These are phyloP conservation scores for Fraxinus xanthoxyloides DNA, from an alignment of 305 asterid genomes.

Conservation along the genomic window DNA sequence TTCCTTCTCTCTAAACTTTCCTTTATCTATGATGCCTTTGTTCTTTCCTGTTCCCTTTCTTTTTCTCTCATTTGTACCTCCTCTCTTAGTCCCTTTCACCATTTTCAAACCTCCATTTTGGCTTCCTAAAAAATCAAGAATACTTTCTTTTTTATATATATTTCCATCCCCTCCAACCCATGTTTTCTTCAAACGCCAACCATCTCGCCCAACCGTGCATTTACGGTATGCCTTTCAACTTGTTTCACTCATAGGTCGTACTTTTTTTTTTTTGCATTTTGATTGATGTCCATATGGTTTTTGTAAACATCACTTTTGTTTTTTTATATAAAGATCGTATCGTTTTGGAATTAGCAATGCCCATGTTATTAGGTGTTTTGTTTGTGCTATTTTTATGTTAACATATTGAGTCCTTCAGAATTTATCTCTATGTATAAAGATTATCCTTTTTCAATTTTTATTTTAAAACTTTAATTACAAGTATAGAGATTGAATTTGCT, in stretches of 20 bases:
- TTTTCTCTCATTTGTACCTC: constrained; percentile 22
- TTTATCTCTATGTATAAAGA: background rate
- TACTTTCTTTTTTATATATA: constrained; percentile 33
- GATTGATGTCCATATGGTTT: constrained; percentile 18
- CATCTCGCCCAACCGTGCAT: constrained; percentile 74
- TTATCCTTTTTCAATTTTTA: background rate
- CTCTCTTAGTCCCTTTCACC: constrained; percentile 61
- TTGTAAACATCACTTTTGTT: background rate
- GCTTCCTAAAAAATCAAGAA: constrained; percentile 36
- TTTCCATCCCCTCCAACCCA: constrained; percentile 31
- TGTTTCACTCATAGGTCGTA: background rate
- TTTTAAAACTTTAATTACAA: background rate
- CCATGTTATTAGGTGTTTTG: constrained; percentile 16
- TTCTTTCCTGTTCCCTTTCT: constrained; percentile 31
- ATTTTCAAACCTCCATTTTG: constrained; percentile 44
- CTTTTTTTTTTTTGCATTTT: constrained; percentile 16
- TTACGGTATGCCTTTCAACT: constrained; percentile 45
- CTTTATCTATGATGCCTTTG: constrained; percentile 91
- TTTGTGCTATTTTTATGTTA: constrained; percentile 19
- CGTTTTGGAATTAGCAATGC: constrained; percentile 25
- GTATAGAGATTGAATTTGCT: constrained; percentile 11
- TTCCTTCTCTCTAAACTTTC: constrained; percentile 37
- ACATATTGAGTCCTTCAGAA: constrained; percentile 9
- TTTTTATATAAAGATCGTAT: constrained; percentile 16
- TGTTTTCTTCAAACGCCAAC: constrained; percentile 66